phyloP scores from a whole-genome alignment of 2,329 filamentous ascomycete genomes.

The Celoporthe dispersa region DNA sequence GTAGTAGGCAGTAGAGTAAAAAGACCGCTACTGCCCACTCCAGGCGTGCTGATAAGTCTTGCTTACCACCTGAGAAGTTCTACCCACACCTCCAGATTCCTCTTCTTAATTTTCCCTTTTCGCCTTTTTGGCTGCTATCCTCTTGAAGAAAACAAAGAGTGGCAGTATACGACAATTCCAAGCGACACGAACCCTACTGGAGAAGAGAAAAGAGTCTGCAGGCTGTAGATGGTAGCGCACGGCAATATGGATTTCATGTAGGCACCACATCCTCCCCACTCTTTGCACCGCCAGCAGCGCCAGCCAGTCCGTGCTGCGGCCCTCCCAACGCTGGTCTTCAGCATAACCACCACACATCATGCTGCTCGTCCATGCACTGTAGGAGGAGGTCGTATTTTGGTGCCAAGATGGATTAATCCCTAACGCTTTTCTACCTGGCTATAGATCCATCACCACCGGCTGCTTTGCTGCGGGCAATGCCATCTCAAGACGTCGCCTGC shows the following conservation, averaged over 20 bases:
- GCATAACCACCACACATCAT: neutral
- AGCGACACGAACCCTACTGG: neutral
- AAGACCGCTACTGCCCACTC: slow-evolving; percentile 5
- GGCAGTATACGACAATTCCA: neutral
- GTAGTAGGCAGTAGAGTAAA: neutral
- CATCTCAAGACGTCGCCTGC: slow-evolving; percentile 40
- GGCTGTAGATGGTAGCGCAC: neutral
- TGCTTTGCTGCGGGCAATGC: slow-evolving; percentile 44
- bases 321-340: neutral
- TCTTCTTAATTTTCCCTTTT: neutral
- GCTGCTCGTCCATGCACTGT: neutral
- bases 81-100: neutral
- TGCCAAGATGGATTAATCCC: neutral
- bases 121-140: neutral
- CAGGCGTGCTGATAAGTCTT: neutral
- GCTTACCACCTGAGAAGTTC: neutral
- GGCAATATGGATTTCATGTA: slow-evolving; percentile 16
- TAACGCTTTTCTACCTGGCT: neutral
- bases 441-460: slow-evolving; percentile 44
- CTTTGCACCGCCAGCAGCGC: neutral
- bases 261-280: neutral
- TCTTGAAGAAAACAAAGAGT: neutral
- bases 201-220: neutral
- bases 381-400: too few species aligned
- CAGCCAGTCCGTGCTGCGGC: neutral